A percentile compares a stretch with the other conserved stretches of the same genome.
phyloP scores from a whole-genome alignment of 169 alveolate genomes.

The Plasmodium fragile region DNA sequence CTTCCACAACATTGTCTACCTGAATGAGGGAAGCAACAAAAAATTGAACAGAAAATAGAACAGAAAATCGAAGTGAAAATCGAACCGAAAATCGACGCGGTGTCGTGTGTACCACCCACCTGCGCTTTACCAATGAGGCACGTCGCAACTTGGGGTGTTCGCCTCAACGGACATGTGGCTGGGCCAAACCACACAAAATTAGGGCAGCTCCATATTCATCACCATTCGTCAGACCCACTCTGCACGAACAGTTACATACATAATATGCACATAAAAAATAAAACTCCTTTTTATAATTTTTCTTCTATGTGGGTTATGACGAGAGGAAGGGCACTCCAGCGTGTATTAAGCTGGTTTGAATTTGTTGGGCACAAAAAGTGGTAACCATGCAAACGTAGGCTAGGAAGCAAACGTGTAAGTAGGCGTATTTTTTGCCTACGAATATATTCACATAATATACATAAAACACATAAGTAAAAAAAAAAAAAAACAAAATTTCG shows the following conservation, averaged over 20 bases:
- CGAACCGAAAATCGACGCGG: neutral
- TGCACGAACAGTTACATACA: neutral
- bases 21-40: neutral
- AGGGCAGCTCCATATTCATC: neutral
- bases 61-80: neutral
- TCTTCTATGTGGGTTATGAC: no score
- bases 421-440: neutral
- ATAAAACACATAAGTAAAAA: neutral
- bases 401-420: neutral
- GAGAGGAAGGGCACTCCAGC: no score
- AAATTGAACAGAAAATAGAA: neutral
- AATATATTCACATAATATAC: neutral
- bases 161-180: neutral
- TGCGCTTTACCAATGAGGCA: neutral
- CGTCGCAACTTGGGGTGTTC: neutral
- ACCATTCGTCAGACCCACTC: neutral
- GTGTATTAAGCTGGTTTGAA: no score
- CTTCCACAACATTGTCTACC: slow-evolving; percentile 15
- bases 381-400: no score
- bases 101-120: neutral
- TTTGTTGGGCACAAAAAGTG: no score
- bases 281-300: neutral
- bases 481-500: neutral
- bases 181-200: neutral
- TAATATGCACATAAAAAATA: neutral